Evolutionary conservation across 495 filamentous ascomycete species (phyloP), one percentile per base, ranked within the genome.

Genomic region (Xylaria longipes): DNA sequence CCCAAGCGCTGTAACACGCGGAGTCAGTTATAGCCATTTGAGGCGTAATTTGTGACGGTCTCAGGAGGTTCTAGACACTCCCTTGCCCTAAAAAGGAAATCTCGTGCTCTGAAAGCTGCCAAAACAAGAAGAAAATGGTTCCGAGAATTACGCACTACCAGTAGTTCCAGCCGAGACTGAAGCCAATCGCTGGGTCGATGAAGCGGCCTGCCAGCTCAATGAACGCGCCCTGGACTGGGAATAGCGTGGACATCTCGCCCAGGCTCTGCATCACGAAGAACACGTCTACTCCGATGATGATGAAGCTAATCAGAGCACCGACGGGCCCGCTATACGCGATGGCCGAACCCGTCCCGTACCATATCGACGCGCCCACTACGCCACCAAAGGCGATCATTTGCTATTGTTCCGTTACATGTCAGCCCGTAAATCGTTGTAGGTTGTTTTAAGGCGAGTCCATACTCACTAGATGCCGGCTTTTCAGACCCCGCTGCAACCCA

Each of bases 201-300:
- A 89, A 89, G n/a, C 88, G 84, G 31, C 80, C 80, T 0, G 88
- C 86, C 69, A 88, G 86, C 71, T 88, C 85, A n/a, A 83, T 85
- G 65, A 89, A 89, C 1, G 85, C 85, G 6, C 87, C 85, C 5
- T 84, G 82, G 6, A 89, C 80, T 6, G 87, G 87, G 31, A 88
- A 84, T 1, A 88, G 68, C 0, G 87, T 89, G 3, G 87, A 85
- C 79, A 89, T 85, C 71, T 90, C 87, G 29, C 87, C 88, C 37
- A 89, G 78, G 29, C 85, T 85, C 82, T 88, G 85, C 86, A 89
- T 89, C 29, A 90, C 87, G 72, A 88, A 89, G 71, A 85, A 90
- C 1, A 89, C 86, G 57, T 88, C 86, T 12, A 87, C 75, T 0
- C 86, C 87, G 65, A 89, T 82, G 50, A 90, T 77, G 9, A 82